Base-by-base conservation (phyloP, 2,329 filamentous ascomycete species). In the Clarireedia homoeocarpa region DNA sequence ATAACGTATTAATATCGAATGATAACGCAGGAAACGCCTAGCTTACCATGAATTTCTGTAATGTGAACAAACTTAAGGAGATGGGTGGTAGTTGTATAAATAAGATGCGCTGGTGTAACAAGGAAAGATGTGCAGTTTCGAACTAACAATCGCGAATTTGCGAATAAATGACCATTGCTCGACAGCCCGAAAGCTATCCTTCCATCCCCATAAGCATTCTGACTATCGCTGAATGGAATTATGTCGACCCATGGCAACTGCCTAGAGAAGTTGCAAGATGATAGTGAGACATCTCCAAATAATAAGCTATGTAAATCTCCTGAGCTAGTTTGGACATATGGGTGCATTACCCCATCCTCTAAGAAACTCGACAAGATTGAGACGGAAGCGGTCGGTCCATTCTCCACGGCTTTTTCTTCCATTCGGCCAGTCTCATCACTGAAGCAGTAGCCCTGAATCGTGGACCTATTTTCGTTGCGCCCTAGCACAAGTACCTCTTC, bases 21-120 rank as follows among this genome's bases (percentile, higher is more conserved):
- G 12, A 14, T 27, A 9, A 0, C 45, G 5, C 20, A 3, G 20
- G 38, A 10, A 7, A 20, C 7, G 10, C 34, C 10, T 34, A 5
- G 14, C 74, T 61, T 76, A 89, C 87, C 82, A 62, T 89, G 77
- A 15, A 80, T 63, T 57, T 76, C 73, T 3, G 82, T 78, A 49
- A 97, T 73, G 70, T 99, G 92, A 14, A 96, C 85, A 71, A 96
- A 96, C 71, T 99, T 99, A 60, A 99, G 77, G 3, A 96, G 77
- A 69, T 97, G 91, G 61, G 91, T 91, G 58, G 86, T 91, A 0
- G 94, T 99, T 0, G 94, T 99, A 67, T 92, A 91, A 57, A 97
- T 83, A 14, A 99, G 76, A 74, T 97, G 92, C 20, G 84, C 82
- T 0, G 84, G 77, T 0, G 92, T 96, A 26, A 91, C 74, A 5